Conservation (phyloP, 2,329 filamentous ascomycete genomes). For the Ophiocordyceps sinensis region DNA sequence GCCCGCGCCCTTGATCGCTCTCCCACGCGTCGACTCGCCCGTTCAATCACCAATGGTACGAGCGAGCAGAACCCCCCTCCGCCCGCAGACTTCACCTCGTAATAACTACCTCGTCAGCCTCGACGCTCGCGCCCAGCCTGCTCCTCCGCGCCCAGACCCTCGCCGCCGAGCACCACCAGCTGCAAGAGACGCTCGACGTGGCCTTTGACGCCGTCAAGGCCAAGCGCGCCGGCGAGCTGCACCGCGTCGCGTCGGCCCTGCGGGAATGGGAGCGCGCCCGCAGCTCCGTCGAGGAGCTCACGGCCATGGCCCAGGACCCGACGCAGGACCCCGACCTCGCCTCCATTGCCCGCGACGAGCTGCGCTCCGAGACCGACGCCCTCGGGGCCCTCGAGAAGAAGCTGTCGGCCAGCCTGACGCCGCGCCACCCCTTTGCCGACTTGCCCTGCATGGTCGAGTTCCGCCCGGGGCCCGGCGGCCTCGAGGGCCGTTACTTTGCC, state of each 20-base stretch:
- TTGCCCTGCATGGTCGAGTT: slow-evolving; percentile 88
- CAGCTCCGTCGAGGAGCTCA: slow-evolving; percentile 38
- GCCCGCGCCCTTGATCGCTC: slow-evolving; percentile 13
- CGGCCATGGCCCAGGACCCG: slow-evolving; percentile 23
- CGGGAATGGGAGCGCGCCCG: slow-evolving; percentile 42
- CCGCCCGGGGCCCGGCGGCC: slow-evolving; percentile 78
- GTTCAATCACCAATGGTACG: slow-evolving; percentile 18
- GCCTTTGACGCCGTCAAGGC: slow-evolving; percentile 43
- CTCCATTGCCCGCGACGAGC: slow-evolving; percentile 66
- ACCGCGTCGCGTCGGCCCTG: slow-evolving; percentile 40
- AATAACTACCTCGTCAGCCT: slow-evolving; percentile 3
- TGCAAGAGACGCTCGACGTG: slow-evolving; percentile 34
- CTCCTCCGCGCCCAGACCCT: slow-evolving; percentile 45
- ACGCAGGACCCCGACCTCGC: slow-evolving; percentile 55
- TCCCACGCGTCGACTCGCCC: slow-evolving; percentile 12
- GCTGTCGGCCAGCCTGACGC: slow-evolving; percentile 67
- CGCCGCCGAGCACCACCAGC: slow-evolving; percentile 39
- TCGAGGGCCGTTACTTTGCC: slow-evolving; percentile 83
- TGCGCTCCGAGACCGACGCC: slow-evolving; percentile 47
- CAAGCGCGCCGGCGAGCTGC: slow-evolving; percentile 47
- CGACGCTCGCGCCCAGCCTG: slow-evolving; percentile 34
- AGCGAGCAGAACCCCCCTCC: neutral
- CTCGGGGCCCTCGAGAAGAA: slow-evolving; percentile 49
- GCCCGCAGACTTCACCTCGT: slow-evolving; percentile 1
- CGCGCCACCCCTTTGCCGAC: slow-evolving; percentile 76